These are phyloP conservation scores for Aspergillus sp. DNA, from an alignment of 2,329 filamentous ascomycete species.

Conservation along the genomic window DNA sequence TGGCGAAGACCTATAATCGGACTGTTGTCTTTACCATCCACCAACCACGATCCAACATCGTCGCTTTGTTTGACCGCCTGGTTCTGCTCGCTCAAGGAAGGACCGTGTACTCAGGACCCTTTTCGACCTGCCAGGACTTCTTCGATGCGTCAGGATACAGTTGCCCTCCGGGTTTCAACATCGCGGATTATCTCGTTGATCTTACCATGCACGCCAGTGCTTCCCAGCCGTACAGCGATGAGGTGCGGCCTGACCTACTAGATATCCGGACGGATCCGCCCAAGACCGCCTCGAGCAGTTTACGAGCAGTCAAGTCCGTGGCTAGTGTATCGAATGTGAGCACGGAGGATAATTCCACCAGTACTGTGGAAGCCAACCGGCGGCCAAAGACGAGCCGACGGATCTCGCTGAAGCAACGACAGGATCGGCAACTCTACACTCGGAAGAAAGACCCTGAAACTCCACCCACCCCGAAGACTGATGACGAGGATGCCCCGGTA, in stretches of 20 bases:
- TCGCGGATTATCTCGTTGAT: constrained; percentile 96
- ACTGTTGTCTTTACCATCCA: constrained; percentile 99
- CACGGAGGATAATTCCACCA: constrained; percentile 63
- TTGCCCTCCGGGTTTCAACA: constrained; percentile 96
- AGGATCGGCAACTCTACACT: constrained; percentile 88
- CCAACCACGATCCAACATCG: constrained; percentile 96
- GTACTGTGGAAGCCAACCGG: constrained; percentile 58
- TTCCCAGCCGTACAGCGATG: constrained; percentile 52
- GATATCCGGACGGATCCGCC: constrained; percentile 59
- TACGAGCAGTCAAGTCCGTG: constrained; percentile 84
- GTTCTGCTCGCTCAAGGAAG: constrained; percentile 84
- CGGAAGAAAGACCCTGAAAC: constrained; percentile 65
- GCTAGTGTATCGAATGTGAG: constrained; percentile 77
- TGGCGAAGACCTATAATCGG: constrained; percentile 94
- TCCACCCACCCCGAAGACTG: constrained; percentile 60
- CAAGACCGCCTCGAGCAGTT: constrained; percentile 78
- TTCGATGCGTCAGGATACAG: constrained; percentile 90
- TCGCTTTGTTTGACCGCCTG: constrained; percentile 93
- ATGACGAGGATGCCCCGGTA: constrained; percentile 56
- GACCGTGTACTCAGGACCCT: constrained; percentile 90
- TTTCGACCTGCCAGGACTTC: constrained; percentile 82
- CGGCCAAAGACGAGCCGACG: constrained; percentile 69
- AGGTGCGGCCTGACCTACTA: constrained; percentile 51
- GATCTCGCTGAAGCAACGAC: constrained; percentile 77
- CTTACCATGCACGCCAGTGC: constrained; percentile 91